Evolutionary conservation across 2,329 filamentous ascomycete genomes (phyloP), one percentile per base, ranked within the genome.

Genomic region (Clonostachys rhizophaga): DNA sequence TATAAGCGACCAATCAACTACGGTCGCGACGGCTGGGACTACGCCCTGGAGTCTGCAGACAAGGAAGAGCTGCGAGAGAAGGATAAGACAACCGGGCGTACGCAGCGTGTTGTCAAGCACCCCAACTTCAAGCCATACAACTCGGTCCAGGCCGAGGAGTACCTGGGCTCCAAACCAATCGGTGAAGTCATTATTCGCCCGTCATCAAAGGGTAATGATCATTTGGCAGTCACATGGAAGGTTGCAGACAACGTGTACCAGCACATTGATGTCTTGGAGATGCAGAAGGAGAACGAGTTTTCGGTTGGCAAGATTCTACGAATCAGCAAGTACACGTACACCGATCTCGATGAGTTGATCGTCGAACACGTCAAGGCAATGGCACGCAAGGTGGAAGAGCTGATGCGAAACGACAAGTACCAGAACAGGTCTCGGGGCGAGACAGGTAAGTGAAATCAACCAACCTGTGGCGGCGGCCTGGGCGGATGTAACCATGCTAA

Each of bases 151-250:
- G 94, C 94, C 1, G 90, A 97, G 67, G 90, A 97, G 65, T 97
- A 87, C 64, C 79, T 99, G 34, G 91, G 91, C 40, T 89, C 87
- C 13, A 89, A 95, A 64, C 81, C 86, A 45, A 78, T 85, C 7
- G 94, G 94, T 43, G 94, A 97, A 64, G 87, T 95, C 47, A 90
- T 99, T 50, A 96, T 99, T 60, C 86, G 94, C 41, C 92, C 94
- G 5, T 96, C 91, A 1, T 96, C 91, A 30, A 96, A 95, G 66
- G 94, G 94, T 41, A 87, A 90, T 49, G 94, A 99, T 64, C 94
- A 99, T 71, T 76, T 99, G 47, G 91, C 92, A 8, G 84, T 99
- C 42, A 99, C 94, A 1, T 99, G 94, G 94, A 99, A 99, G 73
- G 91, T 99, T 13, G 87, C 90, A 2, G 91, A 97, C 63, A 87